Evolutionary conservation across 1,284 basidiomycete species (phyloP).

Genomic region (Neolentinus lepideus): DNA sequence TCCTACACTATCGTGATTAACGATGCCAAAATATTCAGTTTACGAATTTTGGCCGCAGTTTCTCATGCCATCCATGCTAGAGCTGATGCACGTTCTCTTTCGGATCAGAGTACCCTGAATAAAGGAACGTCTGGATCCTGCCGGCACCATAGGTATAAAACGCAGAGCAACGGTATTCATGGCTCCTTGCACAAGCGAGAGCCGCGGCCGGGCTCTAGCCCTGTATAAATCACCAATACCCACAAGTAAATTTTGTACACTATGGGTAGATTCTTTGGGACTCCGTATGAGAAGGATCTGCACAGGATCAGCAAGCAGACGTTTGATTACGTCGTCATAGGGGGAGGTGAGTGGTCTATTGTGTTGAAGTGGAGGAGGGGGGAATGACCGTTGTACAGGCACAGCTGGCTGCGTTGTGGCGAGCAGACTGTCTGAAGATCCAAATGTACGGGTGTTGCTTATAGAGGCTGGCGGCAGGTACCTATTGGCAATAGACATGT

Average conservation of each 20-base stretch:
- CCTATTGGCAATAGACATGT: neutral
- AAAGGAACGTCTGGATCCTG: too few relatives aligned
- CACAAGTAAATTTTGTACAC: neutral
- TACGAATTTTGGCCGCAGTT: too few relatives aligned
- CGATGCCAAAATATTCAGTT: too few relatives aligned
- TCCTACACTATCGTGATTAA: too few relatives aligned
- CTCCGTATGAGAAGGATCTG: neutral
- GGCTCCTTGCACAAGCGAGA: too few relatives aligned
- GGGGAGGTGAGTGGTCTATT: conserved; percentile 44
- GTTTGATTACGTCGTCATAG: conserved; percentile 58
- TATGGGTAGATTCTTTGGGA: neutral
- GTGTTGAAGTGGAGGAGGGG: neutral
- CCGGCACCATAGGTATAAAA: too few relatives aligned
- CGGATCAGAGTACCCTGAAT: too few relatives aligned
- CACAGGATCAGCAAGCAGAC: conserved; percentile 9
- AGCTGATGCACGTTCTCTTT: too few relatives aligned
- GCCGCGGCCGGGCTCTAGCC: too few relatives aligned
- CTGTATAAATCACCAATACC: too few relatives aligned
- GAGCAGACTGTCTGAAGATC: conserved; percentile 53
- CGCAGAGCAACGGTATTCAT: too few relatives aligned
- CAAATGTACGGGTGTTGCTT: conserved; percentile 46
- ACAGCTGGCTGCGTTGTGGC: conserved; percentile 67
- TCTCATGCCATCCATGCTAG: too few relatives aligned
- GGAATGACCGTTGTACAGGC: conserved; percentile 28
- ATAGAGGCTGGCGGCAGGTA: conserved; percentile 64